These are phyloP conservation scores for Arachnomyces sp. DNA, from an alignment of 2,329 filamentous ascomycete species.

Conservation along the genomic window DNA sequence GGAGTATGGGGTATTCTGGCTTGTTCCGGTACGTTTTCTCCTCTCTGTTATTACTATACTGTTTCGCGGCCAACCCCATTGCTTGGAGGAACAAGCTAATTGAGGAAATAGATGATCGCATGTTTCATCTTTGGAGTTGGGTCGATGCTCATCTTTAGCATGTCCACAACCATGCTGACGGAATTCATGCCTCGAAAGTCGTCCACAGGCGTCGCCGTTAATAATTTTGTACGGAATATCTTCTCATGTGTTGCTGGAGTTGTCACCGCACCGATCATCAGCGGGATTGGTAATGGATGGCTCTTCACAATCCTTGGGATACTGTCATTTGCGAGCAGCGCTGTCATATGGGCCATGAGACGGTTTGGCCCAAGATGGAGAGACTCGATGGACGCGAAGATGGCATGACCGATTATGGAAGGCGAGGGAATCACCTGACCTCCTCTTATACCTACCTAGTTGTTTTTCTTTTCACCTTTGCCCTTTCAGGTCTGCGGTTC, in stretches of 20 bases:
- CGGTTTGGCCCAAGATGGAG: constrained; percentile 58
- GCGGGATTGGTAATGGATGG: constrained; percentile 67
- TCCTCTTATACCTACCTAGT: constrained; percentile 5
- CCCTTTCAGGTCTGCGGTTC: constrained; percentile 4
- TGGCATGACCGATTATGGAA: constrained; percentile 13
- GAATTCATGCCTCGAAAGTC: constrained; percentile 70
- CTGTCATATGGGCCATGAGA: constrained; percentile 54
- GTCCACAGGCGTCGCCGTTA: constrained; percentile 67
- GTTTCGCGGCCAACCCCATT: constrained; percentile 21
- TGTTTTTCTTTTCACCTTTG: constrained; percentile 5
- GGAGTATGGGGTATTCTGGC: constrained; percentile 56
- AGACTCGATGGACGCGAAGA: constrained; percentile 49
- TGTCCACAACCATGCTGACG: constrained; percentile 73
- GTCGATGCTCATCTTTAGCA: constrained; percentile 70
- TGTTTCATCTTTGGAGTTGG: constrained; percentile 69
- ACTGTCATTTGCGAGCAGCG: constrained; percentile 51
- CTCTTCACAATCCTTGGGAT: constrained; percentile 58
- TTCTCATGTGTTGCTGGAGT: constrained; percentile 65
- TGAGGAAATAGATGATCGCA: constrained; percentile 43
- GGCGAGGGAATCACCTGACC: constrained; percentile 8
- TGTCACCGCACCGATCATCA: constrained; percentile 62
- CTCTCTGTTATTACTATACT: not conserved
- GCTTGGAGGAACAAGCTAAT: constrained; percentile 6
- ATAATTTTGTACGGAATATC: constrained; percentile 75
- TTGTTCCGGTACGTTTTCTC: constrained; percentile 42